Conservation (phyloP, 139 green algal genomes). For the Auxenochlorella pyrenoidosa region DNA sequence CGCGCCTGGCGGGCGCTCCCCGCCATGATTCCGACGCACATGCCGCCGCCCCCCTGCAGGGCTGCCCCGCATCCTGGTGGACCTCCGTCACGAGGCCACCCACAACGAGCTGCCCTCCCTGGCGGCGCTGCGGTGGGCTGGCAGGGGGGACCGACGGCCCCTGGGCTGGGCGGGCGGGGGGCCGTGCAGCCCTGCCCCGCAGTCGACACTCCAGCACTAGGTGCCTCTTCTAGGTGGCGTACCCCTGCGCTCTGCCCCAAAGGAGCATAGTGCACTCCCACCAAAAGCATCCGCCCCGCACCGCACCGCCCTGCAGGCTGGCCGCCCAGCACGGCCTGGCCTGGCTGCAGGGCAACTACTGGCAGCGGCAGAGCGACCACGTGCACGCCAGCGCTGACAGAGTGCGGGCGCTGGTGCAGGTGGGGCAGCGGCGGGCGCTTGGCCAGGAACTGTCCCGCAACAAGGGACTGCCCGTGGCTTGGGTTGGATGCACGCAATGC, state of each 20-base stretch:
- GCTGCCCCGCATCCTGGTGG: constrained; percentile 79
- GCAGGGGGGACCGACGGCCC: too few species aligned
- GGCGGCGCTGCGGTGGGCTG: constrained; percentile 58
- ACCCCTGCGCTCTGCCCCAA: background rate
- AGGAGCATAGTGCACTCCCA: too few species aligned
- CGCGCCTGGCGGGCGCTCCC: background rate
- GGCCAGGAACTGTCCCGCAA: too few species aligned
- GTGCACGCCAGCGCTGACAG: constrained; percentile 32
- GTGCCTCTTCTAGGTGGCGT: background rate
- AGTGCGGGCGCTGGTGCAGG: constrained; percentile 47
- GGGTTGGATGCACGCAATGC: too few species aligned
- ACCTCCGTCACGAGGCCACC: constrained; percentile 81
- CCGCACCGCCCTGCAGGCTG: constrained; percentile 5
- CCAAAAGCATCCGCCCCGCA: too few species aligned
- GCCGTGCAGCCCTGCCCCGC: too few species aligned
- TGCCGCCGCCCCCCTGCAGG: constrained; percentile 43
- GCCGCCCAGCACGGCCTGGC: constrained; percentile 65
- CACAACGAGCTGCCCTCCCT: constrained; percentile 86
- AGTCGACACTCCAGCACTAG: too few species aligned
- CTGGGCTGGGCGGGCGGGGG: background rate
- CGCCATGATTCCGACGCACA: too few species aligned
- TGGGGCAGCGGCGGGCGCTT: background rate
- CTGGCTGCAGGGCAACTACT: constrained; percentile 81
- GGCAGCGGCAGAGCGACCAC: constrained; percentile 62
- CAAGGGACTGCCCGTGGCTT: too few species aligned